phyloP scores from a whole-genome alignment of 495 filamentous ascomycete species.

The Talaromyces ruber region DNA sequence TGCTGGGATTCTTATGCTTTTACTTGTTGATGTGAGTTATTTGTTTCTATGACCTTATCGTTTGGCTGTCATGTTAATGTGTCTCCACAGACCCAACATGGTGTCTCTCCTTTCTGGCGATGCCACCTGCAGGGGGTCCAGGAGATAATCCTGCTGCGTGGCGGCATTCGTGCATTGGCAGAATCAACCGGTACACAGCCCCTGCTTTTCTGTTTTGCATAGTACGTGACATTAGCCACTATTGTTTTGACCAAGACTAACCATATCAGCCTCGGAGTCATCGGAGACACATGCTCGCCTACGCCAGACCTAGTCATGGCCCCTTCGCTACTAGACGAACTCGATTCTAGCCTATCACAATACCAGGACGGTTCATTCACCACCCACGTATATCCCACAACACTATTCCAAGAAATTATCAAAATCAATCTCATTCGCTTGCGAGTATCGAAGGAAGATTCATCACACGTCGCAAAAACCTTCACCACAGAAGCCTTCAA shows the following conservation, averaged over 20 bases:
- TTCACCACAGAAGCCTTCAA: conserved; percentile 7
- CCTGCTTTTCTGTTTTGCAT: conserved; percentile 14
- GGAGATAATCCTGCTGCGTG: conserved; percentile 18
- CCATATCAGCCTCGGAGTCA: conserved; percentile 11
- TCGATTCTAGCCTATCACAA: conserved; percentile 3
- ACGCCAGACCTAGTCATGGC: conserved; percentile 13
- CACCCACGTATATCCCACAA: neutral
- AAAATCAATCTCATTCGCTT: conserved; percentile 7
- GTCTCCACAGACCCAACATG: conserved; percentile 17
- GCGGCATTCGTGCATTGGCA: conserved; percentile 12
- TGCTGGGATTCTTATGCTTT: conserved; percentile 7
- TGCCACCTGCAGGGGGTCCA: conserved; percentile 20
- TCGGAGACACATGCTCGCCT: conserved; percentile 25
- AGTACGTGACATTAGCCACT: conserved; percentile 12
- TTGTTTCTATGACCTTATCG: no score
- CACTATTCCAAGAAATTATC: conserved; percentile 1
- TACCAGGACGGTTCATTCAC: neutral
- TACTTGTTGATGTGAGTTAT: no score
- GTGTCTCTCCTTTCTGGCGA: conserved; percentile 18
- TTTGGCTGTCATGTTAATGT: no score
- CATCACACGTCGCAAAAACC: conserved; percentile 10
- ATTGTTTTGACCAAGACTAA: neutral
- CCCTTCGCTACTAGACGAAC: conserved; percentile 9
- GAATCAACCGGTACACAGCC: conserved; percentile 10
- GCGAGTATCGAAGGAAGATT: conserved; percentile 10